Base-by-base conservation (phyloP, 805 yeast species). In the Candida ovalis region DNA sequence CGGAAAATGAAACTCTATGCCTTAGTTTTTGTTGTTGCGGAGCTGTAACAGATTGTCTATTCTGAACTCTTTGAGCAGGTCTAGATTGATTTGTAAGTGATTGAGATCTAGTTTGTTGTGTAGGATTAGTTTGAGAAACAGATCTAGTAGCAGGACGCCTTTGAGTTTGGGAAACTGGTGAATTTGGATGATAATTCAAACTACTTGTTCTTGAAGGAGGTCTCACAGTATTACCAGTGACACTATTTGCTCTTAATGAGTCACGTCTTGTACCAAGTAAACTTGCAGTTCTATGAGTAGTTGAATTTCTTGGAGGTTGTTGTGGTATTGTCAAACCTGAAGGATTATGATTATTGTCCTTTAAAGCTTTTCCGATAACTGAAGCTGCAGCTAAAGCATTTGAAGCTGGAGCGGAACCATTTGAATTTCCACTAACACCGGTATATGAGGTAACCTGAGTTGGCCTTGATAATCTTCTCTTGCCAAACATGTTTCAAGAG, bases 341-440 rank as follows among this genome's bases (percentile, higher is more conserved):
- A 55, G 67, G 50, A 28, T 59, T 53, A 43, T 64, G 59, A 46
- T 61, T 58, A 42, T 63, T 64, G 51, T 73, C 66, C 54, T 68
- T 70, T 45, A 77, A 49, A 0, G 81, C 80, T 44, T 67, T 66
- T 2, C 82, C 82, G 49, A 78, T 74, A 3, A 79, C 79, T 7
- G 78, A 66, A 3, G 86, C 86, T 23, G 87, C 87, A 6, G 86
- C 87, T 23, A 81, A 55, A 1, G 87, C 87, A 43, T 76, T 76
- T 3, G 79, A 67, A 49, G 71, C 68, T 9, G 74, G 69, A 2
- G 61, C 53, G 9, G 59, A 33, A 25, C 57, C 49, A n/a, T 42
- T 42, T 9, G 58, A 39, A 25, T 46, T 52, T 22, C 44, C 36
- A 40, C 53, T 46, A 44, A 54, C 61, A 10, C 58, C 56, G 17